Conservation (phyloP, 2,329 filamentous ascomycete genomes). For the Nemania abortiva region DNA sequence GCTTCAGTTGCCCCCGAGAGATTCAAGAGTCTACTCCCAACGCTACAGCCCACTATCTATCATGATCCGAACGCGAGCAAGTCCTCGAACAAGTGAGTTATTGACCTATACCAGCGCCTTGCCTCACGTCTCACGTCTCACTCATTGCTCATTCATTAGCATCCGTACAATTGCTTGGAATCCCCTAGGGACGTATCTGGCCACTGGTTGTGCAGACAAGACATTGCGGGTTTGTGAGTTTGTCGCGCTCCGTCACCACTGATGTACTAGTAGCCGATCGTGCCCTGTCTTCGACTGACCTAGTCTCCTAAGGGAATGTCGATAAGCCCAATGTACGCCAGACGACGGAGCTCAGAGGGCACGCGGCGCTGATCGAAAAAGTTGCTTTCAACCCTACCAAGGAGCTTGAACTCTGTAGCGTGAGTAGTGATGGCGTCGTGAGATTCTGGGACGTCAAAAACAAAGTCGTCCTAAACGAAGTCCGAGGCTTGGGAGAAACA, state of each 20-base stretch:
- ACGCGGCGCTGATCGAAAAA: slow-evolving; percentile 75
- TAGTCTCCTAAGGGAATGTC: slow-evolving; percentile 71
- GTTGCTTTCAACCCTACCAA: slow-evolving; percentile 82
- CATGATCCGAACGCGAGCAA: slow-evolving; percentile 50
- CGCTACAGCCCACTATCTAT: slow-evolving; percentile 51
- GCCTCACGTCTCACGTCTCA: background rate
- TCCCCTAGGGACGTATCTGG: slow-evolving; percentile 83
- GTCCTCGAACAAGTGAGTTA: slow-evolving; percentile 48
- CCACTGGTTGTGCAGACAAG: slow-evolving; percentile 79
- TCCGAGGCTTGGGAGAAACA: slow-evolving; percentile 74
- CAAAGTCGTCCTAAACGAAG: slow-evolving; percentile 76
- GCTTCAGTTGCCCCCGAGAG: slow-evolving; percentile 52
- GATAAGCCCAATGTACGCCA: slow-evolving; percentile 79
- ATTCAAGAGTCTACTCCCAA: slow-evolving; percentile 50
- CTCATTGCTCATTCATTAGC: slow-evolving; percentile 56
- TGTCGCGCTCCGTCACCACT: background rate
- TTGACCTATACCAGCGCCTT: background rate
- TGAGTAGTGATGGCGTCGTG: slow-evolving; percentile 78
- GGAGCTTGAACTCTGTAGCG: slow-evolving; percentile 81
- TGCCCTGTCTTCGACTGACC: slow-evolving; percentile 20
- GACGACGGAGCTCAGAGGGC: slow-evolving; percentile 80
- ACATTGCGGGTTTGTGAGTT: slow-evolving; percentile 78
- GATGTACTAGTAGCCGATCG: background rate
- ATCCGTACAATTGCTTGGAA: slow-evolving; percentile 91
- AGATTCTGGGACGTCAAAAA: slow-evolving; percentile 85